Evolutionary conservation across 2,329 filamentous ascomycete genomes (phyloP), one percentile per base, ranked within the genome.

Genomic region (Trichothecium roseum): DNA sequence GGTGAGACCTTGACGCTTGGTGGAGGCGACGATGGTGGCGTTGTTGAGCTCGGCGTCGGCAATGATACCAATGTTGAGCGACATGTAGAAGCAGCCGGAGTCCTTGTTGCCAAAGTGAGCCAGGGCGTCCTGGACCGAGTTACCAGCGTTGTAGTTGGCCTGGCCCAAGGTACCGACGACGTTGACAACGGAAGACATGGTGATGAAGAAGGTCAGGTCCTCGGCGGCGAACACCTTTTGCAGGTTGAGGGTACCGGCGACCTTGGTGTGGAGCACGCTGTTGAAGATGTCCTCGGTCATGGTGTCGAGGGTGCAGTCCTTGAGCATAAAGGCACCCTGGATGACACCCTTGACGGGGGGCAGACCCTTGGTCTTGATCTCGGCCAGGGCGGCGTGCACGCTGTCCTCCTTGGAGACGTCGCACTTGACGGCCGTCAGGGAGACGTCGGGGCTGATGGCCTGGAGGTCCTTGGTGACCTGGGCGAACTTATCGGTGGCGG

Each of bases 271-370:
- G n/a, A 40, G 35, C 5, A 43, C 45, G 3, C 16, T 18, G 13
- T 10, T 16, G 40, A 42, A 45, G 18, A 44, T 17, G 8, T 35
- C 35, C 14, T 32, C 32, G 8, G 38, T 37, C 43, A 47, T 45
- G 31, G 42, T 39, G 10, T 47, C 45, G 18, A 35, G 42, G 12
- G 43, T 41, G n/a, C 35, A 36, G 20, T 47, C 46, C 6, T 40
- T 31, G 7, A 40, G 13, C 3, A 43, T 34, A 28, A 45, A 41
- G 28, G 40, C 38, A 1, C 34, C 30, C 18, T 44, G 42, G 5
- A 47, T 34, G 20, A 46, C 39, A 12, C 45, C 45, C 7, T 27
- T 32, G 6, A 47, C 24, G 18, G 20, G 12, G 10, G 14, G 20
- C 20, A 24, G 29, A 15, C 32, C 35, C 13, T 33, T 26, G 8